Percentiles rank a stretch among this genome's conserved stretches.
Evolutionary conservation across 352 stramenopile genomes (phyloP).

Genomic region (Pseudoperonospora humuli): DNA sequence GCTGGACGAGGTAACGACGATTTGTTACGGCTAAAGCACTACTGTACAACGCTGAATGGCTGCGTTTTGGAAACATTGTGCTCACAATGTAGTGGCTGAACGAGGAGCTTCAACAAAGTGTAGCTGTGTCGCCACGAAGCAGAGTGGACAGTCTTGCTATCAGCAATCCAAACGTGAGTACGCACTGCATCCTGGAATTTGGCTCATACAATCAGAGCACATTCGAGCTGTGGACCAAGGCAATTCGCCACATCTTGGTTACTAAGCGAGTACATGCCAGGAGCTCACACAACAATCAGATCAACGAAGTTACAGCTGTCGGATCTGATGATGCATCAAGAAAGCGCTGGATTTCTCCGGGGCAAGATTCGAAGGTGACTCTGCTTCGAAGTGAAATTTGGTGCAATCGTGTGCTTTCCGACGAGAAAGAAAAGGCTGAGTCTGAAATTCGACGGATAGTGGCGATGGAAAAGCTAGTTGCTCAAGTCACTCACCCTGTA

Average conservation of each 20-base stretch:
- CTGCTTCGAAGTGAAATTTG: conserved; percentile 82
- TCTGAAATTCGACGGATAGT: conserved; percentile 76
- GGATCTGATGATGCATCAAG: conserved; percentile 5
- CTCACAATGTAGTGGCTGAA: conserved; percentile 52
- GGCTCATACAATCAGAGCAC: conserved; percentile 71
- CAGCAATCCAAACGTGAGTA: conserved; percentile 51
- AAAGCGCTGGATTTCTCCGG: conserved; percentile 61
- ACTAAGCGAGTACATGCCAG: conserved; percentile 31
- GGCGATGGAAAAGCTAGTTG: conserved; percentile 80
- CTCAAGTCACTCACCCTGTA: conserved; percentile 60
- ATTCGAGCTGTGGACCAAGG: conserved; percentile 84
- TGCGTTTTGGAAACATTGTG: neutral
- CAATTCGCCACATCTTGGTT: conserved; percentile 59
- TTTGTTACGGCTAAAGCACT: neutral
- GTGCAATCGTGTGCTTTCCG: conserved; percentile 72
- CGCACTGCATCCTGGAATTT: conserved; percentile 69
- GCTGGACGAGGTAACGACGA: conserved; percentile 49
- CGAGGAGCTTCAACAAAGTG: conserved; percentile 49
- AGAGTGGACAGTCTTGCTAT: conserved; percentile 37
- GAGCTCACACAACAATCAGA: conserved; percentile 15
- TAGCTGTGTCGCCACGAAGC: conserved; percentile 39
- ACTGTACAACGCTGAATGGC: neutral
- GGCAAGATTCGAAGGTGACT: conserved; percentile 75
- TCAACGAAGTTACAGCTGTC: conserved; percentile 8
- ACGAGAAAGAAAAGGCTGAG: conserved; percentile 77